These are phyloP conservation scores for Ormosia emarginata DNA, from an alignment of 306 rosid genomes.

Conservation along the genomic window DNA sequence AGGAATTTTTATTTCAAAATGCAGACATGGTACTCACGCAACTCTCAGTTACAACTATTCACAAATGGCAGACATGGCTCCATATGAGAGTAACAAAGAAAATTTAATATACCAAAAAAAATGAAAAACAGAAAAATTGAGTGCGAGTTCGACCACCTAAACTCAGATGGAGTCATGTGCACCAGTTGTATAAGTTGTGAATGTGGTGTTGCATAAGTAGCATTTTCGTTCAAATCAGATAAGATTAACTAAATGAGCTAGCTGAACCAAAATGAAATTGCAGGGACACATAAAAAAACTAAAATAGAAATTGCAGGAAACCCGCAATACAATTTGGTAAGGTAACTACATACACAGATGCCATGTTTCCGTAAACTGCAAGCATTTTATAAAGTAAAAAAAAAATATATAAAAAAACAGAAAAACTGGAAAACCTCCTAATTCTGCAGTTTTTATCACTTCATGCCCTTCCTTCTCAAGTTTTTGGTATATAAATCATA, in stretches of 20 bases:
- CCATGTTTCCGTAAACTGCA: background rate
- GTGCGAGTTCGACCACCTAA: background rate
- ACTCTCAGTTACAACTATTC: background rate
- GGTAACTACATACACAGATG: background rate
- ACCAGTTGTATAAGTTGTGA: background rate
- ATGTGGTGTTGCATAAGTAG: background rate
- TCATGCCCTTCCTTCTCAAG: background rate
- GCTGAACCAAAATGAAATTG: background rate
- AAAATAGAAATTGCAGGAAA: background rate
- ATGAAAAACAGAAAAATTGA: no score
- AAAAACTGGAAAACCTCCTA: background rate
- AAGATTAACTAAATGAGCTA: background rate
- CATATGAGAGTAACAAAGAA: background rate
- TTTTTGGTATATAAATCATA: background rate
- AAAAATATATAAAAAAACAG: no score
- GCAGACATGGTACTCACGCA: background rate
- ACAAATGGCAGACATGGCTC: background rate
- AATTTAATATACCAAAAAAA: no score
- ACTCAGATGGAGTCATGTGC: background rate
- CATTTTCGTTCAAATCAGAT: background rate
- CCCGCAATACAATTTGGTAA: background rate
- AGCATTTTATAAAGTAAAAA: background rate
- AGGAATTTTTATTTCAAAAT: constrained; percentile 6
- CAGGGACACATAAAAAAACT: background rate
- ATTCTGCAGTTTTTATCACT: background rate